Conservation (phyloP, 768 basidiomycete genomes). For the Lactarius quietus region DNA sequence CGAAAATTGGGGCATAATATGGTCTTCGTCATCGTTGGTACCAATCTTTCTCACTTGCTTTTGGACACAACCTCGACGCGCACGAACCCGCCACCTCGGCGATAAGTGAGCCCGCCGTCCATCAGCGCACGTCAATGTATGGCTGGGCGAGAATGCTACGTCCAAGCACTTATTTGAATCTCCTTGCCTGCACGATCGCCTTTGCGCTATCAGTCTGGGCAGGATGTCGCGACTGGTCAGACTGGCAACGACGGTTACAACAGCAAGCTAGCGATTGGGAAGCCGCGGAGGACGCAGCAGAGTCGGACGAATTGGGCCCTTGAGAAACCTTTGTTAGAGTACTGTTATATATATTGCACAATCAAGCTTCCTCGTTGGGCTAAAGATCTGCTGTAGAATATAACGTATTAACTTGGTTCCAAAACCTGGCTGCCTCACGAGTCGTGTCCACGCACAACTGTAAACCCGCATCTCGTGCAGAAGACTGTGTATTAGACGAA, state of each 20-base stretch:
- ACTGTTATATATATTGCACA: background rate
- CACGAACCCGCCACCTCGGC: constrained; percentile 41
- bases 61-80: constrained; percentile 76
- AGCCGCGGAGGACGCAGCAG: constrained; percentile 9
- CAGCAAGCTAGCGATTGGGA: constrained; percentile 17
- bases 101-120: constrained; percentile 19
- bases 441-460: background rate
- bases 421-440: too few species aligned
- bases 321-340: background rate
- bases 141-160: constrained; percentile 29
- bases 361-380: too few species aligned
- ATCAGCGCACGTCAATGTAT: constrained; percentile 24
- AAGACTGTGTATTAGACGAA: background rate
- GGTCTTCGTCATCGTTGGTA: constrained; percentile 69
- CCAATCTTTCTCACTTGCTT: constrained; percentile 84
- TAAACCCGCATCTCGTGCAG: background rate
- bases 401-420: too few species aligned
- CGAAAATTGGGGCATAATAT: constrained; percentile 83
- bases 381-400: too few species aligned
- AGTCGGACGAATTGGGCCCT: constrained; percentile 7
- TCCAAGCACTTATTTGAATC: constrained; percentile 27
- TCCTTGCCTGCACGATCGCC: constrained; percentile 27
- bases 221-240: constrained; percentile 27
- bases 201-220: constrained; percentile 28
- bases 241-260: constrained; percentile 9